Base-by-base conservation (phyloP, 164 flowering plant genomes). In the Protea cynaroides region DNA sequence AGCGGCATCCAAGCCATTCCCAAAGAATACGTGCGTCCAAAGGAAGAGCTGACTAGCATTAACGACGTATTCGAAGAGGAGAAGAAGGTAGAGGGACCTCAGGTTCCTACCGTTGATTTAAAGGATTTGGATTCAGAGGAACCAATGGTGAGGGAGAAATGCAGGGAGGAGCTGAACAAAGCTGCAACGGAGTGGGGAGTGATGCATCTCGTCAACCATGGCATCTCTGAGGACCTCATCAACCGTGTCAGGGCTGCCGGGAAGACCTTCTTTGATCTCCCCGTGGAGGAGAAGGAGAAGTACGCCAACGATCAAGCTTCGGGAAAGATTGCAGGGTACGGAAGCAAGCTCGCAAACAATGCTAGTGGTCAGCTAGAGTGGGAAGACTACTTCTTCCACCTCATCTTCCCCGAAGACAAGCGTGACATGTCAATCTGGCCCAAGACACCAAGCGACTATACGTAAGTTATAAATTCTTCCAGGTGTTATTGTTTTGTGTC, bases 361-460 rank as follows among this genome's bases (percentile, higher is more conserved):
- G 86, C 86, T 12, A 75, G 84, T 43, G 96, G 94, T 7, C 86
- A 78, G 70, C 89, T 87, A n/a, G 98, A 93, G 79, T 93, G 98
- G 98, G 94, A 86, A 75, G 98, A 93, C 66, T 89, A 93, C 62
- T 89, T 87, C 77, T 93, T 90, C 74, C 98, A 93, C 67, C 80
- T 80, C 55, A 61, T 75, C 19, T 85, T 40, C 71, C 97, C 98
- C 0, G 95, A 87, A 67, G 86, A 83, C 22, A 86, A 89, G 74
- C 73, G 89, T 1, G 86, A 89, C 59, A 12, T 91, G 76, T 76
- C 96, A 49, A 74, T 85, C 24, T 94, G 98, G 98, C 98, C 98
- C 15, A 77, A 79, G 55, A 79, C 73, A 4, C 96, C 97, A 0
- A 43, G 21, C 29, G 90, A 87, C 58, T 94, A 94, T 64, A 80